Evolutionary conservation across 2,329 filamentous ascomycete genomes (phyloP), one percentile per base, ranked within the genome.

Genomic region (Verticillium dahliae): DNA sequence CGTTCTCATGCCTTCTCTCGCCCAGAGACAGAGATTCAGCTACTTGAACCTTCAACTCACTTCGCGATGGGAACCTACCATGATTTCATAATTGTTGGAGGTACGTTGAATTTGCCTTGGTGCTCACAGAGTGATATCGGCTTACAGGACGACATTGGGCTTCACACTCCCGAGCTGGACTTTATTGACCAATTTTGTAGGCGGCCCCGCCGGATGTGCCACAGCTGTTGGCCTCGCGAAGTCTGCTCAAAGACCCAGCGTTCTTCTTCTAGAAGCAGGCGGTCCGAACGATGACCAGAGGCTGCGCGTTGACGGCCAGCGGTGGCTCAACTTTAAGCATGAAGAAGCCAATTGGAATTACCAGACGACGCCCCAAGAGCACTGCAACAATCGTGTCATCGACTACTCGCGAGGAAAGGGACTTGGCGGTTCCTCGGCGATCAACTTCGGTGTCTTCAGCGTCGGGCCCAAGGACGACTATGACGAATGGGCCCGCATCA

Each of bases 261-360:
- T 89, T 1, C 78, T 89, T 1, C 76, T 90, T 1, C 72, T 89
- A 2, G 86, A 89, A 71, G 86, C 85, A 1, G 87, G 87, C 11
- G 73, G 76, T 1, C 57, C 66, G 7, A 82, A 85, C 57, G 76
- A 79, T 1, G 78, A 82, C 62, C 73, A 70, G 5, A 70, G 74
- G 9, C 73, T 81, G 9, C 79, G 80, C 2, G 76, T 82, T 13
- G 78, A 80, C 57, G 83, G 78, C n/a, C 78, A 88, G 66, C 79
- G 85, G 56, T 89, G 81, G 70, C 67, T 75, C 1, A 82, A 82
- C 0, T 80, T 82, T 50, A 71, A 74, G 64, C 78, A 82, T 41
- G 60, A 72, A 6, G 74, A 78, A 9, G 72, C 86, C 63, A 85
- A 83, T 66, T 85, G 78, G 75, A 77, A 78, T 2, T 85, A 83